Conservation (phyloP, 192 early-diverging fungal species). For the Gonapodya sp. region DNA sequence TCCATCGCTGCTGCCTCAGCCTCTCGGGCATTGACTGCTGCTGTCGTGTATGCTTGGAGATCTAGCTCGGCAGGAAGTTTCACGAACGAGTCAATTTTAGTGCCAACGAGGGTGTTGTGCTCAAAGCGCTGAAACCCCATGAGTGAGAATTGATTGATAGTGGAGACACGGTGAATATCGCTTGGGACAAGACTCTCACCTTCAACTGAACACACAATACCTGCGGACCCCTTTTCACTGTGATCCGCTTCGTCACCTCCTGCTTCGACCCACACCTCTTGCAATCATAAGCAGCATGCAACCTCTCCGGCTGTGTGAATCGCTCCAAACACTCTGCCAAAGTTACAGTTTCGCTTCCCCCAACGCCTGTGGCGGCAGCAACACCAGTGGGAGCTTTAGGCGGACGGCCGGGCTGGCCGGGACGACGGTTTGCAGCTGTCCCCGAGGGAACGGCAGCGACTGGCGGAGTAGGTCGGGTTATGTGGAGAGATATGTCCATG, state of each 20-base stretch:
- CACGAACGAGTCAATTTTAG: conserved; percentile 85
- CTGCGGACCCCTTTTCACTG: conserved; percentile 73
- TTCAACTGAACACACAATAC: conserved; percentile 89
- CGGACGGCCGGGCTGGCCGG: conserved; percentile 13
- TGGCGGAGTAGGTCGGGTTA: conserved; percentile 28
- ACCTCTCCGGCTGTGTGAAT: conserved; percentile 72
- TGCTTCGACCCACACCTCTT: conserved; percentile 49
- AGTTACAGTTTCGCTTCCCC: conserved; percentile 13
- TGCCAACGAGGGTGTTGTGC: conserved; percentile 42
- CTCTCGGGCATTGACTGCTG: conserved; percentile 14
- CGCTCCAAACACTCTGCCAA: conserved; percentile 36
- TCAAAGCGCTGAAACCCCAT: conserved; percentile 66
- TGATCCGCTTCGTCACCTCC: conserved; percentile 80
- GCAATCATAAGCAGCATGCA: conserved; percentile 61
- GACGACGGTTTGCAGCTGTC: neutral
- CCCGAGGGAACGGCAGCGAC: too few species aligned
- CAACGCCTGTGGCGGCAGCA: neutral
- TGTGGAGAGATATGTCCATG: conserved; percentile 82
- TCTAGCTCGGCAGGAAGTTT: conserved; percentile 74
- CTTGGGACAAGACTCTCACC: conserved; percentile 23
- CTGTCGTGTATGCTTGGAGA: conserved; percentile 82
- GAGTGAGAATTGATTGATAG: neutral
- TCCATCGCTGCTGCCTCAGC: neutral
- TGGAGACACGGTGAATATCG: conserved; percentile 9
- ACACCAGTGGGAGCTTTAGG: neutral